Base-by-base conservation (phyloP, 352 stramenopile species). In the Phytophthora niederhauseri region DNA sequence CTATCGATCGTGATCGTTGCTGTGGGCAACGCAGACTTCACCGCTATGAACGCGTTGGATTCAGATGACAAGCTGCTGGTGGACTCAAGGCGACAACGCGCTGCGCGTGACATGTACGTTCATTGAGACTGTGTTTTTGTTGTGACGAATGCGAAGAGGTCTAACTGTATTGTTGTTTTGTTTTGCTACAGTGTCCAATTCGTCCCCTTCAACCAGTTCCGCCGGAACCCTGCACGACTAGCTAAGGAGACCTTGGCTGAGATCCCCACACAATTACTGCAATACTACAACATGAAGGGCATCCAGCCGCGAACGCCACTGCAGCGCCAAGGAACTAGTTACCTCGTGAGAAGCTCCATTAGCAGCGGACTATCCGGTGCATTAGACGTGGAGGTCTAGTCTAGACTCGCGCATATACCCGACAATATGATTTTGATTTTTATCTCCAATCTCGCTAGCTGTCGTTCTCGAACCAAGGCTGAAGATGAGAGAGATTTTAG, bases 1-100 rank as follows among this genome's bases (percentile, higher is more conserved):
- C 68, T 96, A 41, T 92, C 82, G 24, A 93, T 96, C 52, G 81
- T 96, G 43, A 92, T 96, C 64, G 85, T 93, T 5, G 87, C 85
- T 15, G 89, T 96, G 28, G 89, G 89, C 17, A 89, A 93, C 24
- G 84, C 85, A 2, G 78, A 90, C 50, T 93, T 93, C 24, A 82
- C 71, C 1, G 80, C 85, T 6, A 91, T 93, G 85, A 77, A 90
- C 54, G 74, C 75, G 15, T 62, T 91, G 11, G 80, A 89, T 62
- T 72, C 73, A 6, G 85, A 93, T 54, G 81, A 72, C 46, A 90
- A 90, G 38, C 45, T 90, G 28, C 68, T 93, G n/a, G 54, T 81
- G 34, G 52, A 82, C 62, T 74, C 78, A 17, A 64, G 81, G 49
- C 26, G 77, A 30, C 72, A 73, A 41, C 43, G 49, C 1, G 85